Evolutionary conservation across 306 rosid species (phyloP).

Genomic region (Sicyos baderoa): DNA sequence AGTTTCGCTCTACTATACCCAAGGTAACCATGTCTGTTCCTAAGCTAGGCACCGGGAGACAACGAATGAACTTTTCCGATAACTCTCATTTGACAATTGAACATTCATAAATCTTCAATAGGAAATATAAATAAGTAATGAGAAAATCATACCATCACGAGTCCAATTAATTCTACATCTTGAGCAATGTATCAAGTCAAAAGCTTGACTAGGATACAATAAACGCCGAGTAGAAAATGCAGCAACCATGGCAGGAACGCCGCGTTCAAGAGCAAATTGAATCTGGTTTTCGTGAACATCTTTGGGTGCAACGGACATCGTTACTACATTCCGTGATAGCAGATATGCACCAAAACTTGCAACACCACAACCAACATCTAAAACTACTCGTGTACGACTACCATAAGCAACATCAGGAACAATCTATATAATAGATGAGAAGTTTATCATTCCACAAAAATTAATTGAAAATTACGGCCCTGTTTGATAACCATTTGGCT

Average conservation of each 20-base stretch:
- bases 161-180: slow-evolving; percentile 73
- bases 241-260: slow-evolving; percentile 90
- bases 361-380: slow-evolving; percentile 94
- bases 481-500: no score
- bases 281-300: slow-evolving; percentile 97
- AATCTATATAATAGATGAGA: slow-evolving; percentile 32
- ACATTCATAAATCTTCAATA: no score
- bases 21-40: no score
- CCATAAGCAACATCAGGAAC: slow-evolving; percentile 86
- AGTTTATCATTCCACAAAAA: no score
- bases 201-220: slow-evolving; percentile 83
- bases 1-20: no score
- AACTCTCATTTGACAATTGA: no score
- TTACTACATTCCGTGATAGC: slow-evolving; percentile 60
- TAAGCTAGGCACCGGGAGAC: no score
- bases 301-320: slow-evolving; percentile 90
- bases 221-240: slow-evolving; percentile 85
- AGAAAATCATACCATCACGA: slow-evolving; percentile 16
- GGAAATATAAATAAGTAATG: no score
- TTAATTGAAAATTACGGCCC: no score
- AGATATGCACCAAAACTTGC: slow-evolving; percentile 95
- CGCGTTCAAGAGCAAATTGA: slow-evolving; percentile 98
- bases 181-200: slow-evolving; percentile 88
- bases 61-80: slow-evolving; percentile 16
- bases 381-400: slow-evolving; percentile 55